Percentiles rank a stretch among this genome's conserved stretches.
Conservation (phyloP, 805 yeast genomes). For the Candida easanensis region DNA sequence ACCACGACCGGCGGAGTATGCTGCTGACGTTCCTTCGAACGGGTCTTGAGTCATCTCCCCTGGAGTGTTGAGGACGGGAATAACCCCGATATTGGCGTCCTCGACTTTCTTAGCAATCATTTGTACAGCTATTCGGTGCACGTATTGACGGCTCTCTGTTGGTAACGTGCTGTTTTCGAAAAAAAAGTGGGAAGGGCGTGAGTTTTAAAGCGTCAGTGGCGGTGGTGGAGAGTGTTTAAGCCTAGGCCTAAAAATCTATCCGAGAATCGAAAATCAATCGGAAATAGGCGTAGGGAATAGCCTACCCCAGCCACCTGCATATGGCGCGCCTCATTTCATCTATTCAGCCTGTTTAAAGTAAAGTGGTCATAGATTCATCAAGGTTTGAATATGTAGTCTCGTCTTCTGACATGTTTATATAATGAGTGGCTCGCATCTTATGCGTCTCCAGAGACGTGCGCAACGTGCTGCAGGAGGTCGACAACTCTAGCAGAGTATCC, state of each 20-base stretch:
- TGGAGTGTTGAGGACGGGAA: neutral
- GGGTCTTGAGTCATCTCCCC: neutral
- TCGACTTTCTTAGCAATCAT: neutral
- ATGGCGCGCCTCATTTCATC: neutral
- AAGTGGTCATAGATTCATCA: neutral
- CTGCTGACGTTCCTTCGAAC: neutral
- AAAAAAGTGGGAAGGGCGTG: too few relatives aligned
- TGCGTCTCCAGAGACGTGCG: constrained; percentile 25
- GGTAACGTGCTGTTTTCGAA: too few relatives aligned
- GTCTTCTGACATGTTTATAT: neutral
- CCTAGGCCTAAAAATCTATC: too few relatives aligned
- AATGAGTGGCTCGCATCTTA: too few relatives aligned
- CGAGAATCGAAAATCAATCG: too few relatives aligned
- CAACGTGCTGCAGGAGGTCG: constrained; percentile 65
- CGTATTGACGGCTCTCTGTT: too few relatives aligned
- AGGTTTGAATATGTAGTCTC: too few relatives aligned
- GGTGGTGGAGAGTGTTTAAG: too few relatives aligned
- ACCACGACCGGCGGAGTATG: neutral
- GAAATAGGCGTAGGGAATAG: too few relatives aligned
- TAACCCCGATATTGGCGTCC: neutral
- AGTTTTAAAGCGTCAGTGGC: too few relatives aligned
- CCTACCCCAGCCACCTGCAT: too few relatives aligned
- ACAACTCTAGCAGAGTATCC: constrained; percentile 78
- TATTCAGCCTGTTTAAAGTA: neutral
- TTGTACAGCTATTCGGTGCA: too few relatives aligned